Percentiles rank a stretch among this genome's conserved stretches.
Conservation (phyloP, 345 rosid genomes). For the Raphanus raphanistrum region DNA sequence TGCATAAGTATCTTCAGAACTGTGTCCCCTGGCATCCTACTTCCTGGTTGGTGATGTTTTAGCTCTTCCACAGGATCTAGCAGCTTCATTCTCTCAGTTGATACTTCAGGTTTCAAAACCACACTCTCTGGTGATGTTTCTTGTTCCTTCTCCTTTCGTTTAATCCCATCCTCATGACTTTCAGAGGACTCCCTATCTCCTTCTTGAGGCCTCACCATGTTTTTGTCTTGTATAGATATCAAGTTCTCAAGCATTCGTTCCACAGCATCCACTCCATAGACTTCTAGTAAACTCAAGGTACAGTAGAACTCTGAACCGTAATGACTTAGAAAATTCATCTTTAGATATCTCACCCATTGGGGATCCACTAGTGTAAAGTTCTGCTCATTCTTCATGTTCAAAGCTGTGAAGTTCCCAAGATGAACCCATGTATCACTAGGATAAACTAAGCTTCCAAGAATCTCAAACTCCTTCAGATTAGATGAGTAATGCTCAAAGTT, state of each 20-base stretch:
- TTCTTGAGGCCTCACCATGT: slow-evolving; percentile 22
- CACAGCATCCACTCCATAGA: slow-evolving; percentile 91
- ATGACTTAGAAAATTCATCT: slow-evolving; percentile 69
- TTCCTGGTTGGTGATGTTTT: slow-evolving; percentile 73
- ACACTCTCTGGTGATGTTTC: slow-evolving; percentile 38
- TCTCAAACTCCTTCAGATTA: slow-evolving; percentile 76
- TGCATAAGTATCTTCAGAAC: slow-evolving; percentile 91
- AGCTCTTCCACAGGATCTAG: slow-evolving; percentile 63
- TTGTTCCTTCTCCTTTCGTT: slow-evolving; percentile 41
- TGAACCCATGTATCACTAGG: slow-evolving; percentile 79
- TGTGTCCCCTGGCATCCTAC: slow-evolving; percentile 87
- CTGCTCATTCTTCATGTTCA: slow-evolving; percentile 75
- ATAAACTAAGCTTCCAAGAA: slow-evolving; percentile 78
- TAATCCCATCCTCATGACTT: slow-evolving; percentile 39
- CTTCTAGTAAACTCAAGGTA: slow-evolving; percentile 78
- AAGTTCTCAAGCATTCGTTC: slow-evolving; percentile 92
- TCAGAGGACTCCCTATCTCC: slow-evolving; percentile 23
- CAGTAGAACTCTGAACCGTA: slow-evolving; percentile 95
- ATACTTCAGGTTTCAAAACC: slow-evolving; percentile 39
- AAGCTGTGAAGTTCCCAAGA: slow-evolving; percentile 84
- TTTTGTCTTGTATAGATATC: slow-evolving; percentile 58
- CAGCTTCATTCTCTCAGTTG: slow-evolving; percentile 24
- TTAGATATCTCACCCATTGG: slow-evolving; percentile 84
- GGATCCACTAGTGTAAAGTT: slow-evolving; percentile 66
- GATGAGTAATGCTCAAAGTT: slow-evolving; percentile 94